Evolutionary conservation across 1,284 basidiomycete genomes (phyloP), one percentile per base, ranked within the genome.

Genomic region (Ceratobasidium sp.): DNA sequence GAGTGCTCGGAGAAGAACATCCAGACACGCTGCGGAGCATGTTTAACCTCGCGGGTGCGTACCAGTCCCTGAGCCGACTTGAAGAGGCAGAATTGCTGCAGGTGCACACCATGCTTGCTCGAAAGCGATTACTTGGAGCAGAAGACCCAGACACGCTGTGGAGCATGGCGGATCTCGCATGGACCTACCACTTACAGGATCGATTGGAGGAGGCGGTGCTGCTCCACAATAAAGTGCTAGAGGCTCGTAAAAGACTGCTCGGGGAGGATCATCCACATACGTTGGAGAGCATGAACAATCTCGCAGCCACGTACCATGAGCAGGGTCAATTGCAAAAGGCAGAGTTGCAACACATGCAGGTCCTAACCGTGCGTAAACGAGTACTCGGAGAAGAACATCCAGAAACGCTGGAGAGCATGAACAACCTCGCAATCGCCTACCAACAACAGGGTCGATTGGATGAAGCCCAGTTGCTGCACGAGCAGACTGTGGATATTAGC

Each of bases 211-310:
- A 42, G 38, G 38, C 38, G 38, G n/a, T 42, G 38, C 38, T n/a
- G 38, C 38, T 10, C n/a, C n/a, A n/a, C n/a, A n/a, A n/a, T n/a
- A n/a, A 35, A 7, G 49, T 55, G 7, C 15, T 57, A 7, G 3
- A 20, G 7, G 27, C 6, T 13, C 20, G n/a, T 20, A 67, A 38
- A 32, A 13, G 25, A 12, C 20, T 38, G n/a, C 49, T 55, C 15
- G 62, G 62, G 13, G 49, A 50, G 12, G 15, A 38, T 10, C 62
- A 67, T 22, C 62, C 62, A 20, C 13, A 32, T 17, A 67, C 62
- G 8, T 32, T 67, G 12, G 10, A 17, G 6, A 22, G 29, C 27
- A 67, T 67, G 31, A 20, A 22, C 50, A 22, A 67, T 15, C 43
- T 67, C 25, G 62, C 62, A 15, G 3, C 17, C 5, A 54, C 62